Conservation (phyloP, 1,139 yeast genomes). For the Hyphopichia wangnamkhiaoensis region DNA sequence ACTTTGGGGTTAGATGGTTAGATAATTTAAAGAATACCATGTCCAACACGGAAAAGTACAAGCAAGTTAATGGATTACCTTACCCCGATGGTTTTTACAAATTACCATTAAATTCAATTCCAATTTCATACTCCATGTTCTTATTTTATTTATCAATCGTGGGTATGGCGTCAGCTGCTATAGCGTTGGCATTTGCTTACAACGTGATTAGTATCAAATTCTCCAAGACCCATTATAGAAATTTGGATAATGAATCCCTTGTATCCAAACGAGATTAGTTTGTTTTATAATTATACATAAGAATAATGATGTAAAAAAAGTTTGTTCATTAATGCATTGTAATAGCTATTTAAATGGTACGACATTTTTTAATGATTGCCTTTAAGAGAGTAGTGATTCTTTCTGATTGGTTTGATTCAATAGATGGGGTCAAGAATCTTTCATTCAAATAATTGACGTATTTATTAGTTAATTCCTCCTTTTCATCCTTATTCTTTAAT, state of each 20-base stretch:
- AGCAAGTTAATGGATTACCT: conserved; percentile 28
- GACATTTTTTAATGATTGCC: conserved; percentile 43
- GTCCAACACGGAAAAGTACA: conserved; percentile 12
- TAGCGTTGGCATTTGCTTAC: conserved; percentile 27
- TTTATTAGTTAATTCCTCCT: conserved; percentile 43
- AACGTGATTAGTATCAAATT: conserved; percentile 21
- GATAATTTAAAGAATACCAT: conserved; percentile 26
- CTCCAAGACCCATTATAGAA: conserved; percentile 17
- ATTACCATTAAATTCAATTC: conserved; percentile 32
- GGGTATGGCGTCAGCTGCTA: conserved; percentile 23
- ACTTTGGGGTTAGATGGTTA: conserved; percentile 63
- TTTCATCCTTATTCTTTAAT: conserved; percentile 29
- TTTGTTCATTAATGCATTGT: background rate
- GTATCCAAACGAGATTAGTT: conserved; percentile 27
- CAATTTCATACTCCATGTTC: conserved; percentile 27
- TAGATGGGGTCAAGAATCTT: conserved; percentile 24
- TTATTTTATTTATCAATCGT: conserved; percentile 24
- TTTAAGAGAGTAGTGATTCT: conserved; percentile 32
- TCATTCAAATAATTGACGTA: conserved; percentile 43
- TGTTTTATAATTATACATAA: background rate
- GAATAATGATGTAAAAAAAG: background rate
- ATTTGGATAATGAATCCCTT: conserved; percentile 29
- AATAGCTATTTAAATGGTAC: conserved; percentile 10
- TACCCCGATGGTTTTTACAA: conserved; percentile 45
- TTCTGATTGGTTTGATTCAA: conserved; percentile 15